Evolutionary conservation across 768 basidiomycete genomes (phyloP).

Genomic region (Rhodosporidiobolus sp.): DNA sequence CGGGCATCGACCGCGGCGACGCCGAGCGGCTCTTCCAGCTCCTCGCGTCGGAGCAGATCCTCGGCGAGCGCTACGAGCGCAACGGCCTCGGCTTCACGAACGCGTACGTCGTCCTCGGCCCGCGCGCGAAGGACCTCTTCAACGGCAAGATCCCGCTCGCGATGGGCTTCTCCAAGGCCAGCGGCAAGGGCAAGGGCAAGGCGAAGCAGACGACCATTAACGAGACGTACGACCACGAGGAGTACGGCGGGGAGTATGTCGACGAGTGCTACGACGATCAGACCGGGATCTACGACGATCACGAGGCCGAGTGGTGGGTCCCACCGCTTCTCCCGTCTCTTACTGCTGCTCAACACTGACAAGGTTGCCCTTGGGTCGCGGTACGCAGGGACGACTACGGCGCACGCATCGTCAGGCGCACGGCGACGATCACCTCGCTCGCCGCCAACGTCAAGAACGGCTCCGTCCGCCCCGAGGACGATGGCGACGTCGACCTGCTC

Average conservation of each 20-base stretch:
- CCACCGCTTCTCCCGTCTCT: not conserved
- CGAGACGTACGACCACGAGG: constrained; percentile 27
- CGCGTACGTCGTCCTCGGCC: constrained; percentile 47
- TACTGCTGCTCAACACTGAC: too few species aligned
- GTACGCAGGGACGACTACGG: constrained; percentile 12
- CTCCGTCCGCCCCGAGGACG: not conserved
- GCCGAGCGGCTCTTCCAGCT: constrained; percentile 65
- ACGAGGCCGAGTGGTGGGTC: constrained; percentile 8
- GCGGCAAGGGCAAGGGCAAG: not conserved
- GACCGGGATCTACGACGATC: constrained; percentile 18
- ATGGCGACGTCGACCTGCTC: not conserved
- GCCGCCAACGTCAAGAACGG: not conserved
- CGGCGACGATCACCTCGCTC: not conserved
- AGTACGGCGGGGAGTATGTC: constrained; percentile 23
- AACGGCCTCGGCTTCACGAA: constrained; percentile 51
- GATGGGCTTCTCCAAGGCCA: constrained; percentile 26
- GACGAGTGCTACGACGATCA: constrained; percentile 29
- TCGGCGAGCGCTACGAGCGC: constrained; percentile 56
- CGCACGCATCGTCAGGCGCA: constrained; percentile 7
- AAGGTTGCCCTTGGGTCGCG: not conserved
- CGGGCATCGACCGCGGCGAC: constrained; percentile 56
- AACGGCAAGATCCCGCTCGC: constrained; percentile 9
- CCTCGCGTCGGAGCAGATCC: constrained; percentile 56
- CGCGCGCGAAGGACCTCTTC: constrained; percentile 7
- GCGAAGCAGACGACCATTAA: constrained; percentile 7